Percentiles rank a stretch among this genome's conserved stretches.
phyloP scores from a whole-genome alignment of 768 basidiomycete species.

The Chiua virens region DNA sequence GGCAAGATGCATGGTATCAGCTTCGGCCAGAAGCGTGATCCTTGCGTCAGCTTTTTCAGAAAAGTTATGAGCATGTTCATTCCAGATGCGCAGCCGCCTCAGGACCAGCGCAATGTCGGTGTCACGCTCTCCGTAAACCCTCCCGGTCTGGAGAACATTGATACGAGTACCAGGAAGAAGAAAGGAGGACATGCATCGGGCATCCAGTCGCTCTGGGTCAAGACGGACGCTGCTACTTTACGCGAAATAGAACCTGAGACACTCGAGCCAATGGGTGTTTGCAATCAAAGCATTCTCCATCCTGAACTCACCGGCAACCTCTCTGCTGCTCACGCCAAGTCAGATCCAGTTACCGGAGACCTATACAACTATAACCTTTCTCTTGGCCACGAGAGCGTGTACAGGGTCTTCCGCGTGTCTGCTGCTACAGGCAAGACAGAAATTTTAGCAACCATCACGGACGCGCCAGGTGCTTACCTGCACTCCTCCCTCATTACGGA shows the following conservation, averaged over 20 bases:
- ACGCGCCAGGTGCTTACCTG: constrained; percentile 39
- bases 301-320: constrained; percentile 34
- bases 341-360: constrained; percentile 36
- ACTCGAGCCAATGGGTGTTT: constrained; percentile 35
- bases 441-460: constrained; percentile 36
- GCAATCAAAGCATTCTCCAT: constrained; percentile 29
- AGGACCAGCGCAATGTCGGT: constrained; percentile 21
- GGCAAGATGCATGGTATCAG: constrained; percentile 16
- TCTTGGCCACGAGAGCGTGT: constrained; percentile 28
- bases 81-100: constrained; percentile 8
- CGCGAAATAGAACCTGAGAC: constrained; percentile 38
- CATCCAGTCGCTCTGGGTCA: constrained; percentile 30
- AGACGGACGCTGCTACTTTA: constrained; percentile 30
- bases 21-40: constrained; percentile 34
- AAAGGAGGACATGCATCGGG: constrained; percentile 25
- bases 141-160: constrained; percentile 24
- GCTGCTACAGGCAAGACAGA: constrained; percentile 31
- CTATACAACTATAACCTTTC: constrained; percentile 36
- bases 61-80: constrained; percentile 32
- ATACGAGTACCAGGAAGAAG: constrained; percentile 20
- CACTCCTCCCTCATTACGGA: constrained; percentile 40
- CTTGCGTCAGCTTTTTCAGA: constrained; percentile 30
- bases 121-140: constrained; percentile 33
- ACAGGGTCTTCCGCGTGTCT: constrained; percentile 37
- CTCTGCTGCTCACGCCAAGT: constrained; percentile 38